Base-by-base conservation (phyloP, 2,329 filamentous ascomycete species). In the Aciculosporium take region DNA sequence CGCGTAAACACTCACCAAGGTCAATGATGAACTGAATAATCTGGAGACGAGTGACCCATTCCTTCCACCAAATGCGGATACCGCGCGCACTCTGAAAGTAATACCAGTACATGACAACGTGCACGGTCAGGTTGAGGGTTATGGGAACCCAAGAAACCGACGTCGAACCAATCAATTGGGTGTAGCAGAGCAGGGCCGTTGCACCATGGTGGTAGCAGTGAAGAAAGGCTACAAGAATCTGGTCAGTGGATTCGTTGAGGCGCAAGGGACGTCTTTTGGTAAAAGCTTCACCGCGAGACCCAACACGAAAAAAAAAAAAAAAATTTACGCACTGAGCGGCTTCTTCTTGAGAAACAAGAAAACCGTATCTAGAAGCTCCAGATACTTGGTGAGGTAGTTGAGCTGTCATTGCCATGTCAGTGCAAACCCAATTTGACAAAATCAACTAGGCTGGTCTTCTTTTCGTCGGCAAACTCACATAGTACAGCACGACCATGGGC, bases 41-140 rank as follows among this genome's bases (percentile, higher is more conserved):
- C 68, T 96, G 89, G 58, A 95, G 82, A 59, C 88, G 84, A 54
- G 89, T 96, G 61, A 96, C 93, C 82, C 89, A 96, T 69, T 95
- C 86, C 82, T 96, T 96, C 89, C 89, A 96, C 88, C 88, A 95
- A 67, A 95, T 91, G 57, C 81, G 81, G 64, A 96, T 78, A 53
- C 91, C 91, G 53, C 89, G 87, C 42, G 89, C 88, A 58, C 85
- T 89, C 74, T 96, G 89, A 81, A 96, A 96, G 77, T 96, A 96
- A 79, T 96, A 96, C 88, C 88, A 95, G 81, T 96, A 96, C 89
- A 96, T 96, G 60, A 95, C 84, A 45, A 96, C 89, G 68, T 96
- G 89, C 42, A 96, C 89, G 49, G 77, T 78, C 58, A 96, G 68
- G 74, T 96, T 96, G 54, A 96, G 77, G 41, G 78, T 81, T 61